Conservation (phyloP, 202 grass and related monocot genomes). For the Panicum virgatum region DNA sequence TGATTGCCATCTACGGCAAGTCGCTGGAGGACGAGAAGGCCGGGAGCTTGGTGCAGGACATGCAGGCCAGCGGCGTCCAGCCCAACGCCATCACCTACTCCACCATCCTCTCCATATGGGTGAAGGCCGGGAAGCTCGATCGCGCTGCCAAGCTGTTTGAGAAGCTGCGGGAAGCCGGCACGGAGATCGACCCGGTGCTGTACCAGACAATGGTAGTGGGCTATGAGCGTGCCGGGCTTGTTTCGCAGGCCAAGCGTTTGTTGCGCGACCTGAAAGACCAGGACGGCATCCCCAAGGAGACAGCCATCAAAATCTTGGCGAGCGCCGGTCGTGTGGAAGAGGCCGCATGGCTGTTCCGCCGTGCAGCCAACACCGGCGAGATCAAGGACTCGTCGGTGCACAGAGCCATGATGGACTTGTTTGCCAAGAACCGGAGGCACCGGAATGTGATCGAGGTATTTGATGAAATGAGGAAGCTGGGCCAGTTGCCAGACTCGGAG, state of each 20-base stretch:
- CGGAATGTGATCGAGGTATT: constrained; percentile 77
- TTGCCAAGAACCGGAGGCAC: constrained; percentile 69
- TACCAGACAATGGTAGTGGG: constrained; percentile 94
- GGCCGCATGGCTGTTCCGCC: constrained; percentile 83
- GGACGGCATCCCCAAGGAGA: constrained; percentile 70
- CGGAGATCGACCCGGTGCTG: constrained; percentile 85
- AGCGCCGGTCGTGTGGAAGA: constrained; percentile 80
- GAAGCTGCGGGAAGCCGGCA: constrained; percentile 71
- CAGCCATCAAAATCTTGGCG: constrained; percentile 72
- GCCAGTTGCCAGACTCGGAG: constrained; percentile 74
- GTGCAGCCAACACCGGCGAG: constrained; percentile 50
- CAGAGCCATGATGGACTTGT: constrained; percentile 66
- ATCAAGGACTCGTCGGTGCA: constrained; percentile 67
- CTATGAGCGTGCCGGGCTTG: constrained; percentile 76
- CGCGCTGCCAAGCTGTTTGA: constrained; percentile 78
- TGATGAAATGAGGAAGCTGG: constrained; percentile 66
- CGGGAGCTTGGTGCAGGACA: constrained; percentile 74
- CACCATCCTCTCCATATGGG: constrained; percentile 89
- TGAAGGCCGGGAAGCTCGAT: constrained; percentile 84
- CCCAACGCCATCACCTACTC: constrained; percentile 91
- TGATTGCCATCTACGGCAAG: constrained; percentile 89
- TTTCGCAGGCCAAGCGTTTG: constrained; percentile 65
- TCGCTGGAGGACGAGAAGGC: constrained; percentile 92
- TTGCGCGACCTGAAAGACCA: constrained; percentile 70
- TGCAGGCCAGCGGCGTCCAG: constrained; percentile 70